phyloP scores from a whole-genome alignment of 176 grass and related monocot species.

The Oryza australiensis region DNA sequence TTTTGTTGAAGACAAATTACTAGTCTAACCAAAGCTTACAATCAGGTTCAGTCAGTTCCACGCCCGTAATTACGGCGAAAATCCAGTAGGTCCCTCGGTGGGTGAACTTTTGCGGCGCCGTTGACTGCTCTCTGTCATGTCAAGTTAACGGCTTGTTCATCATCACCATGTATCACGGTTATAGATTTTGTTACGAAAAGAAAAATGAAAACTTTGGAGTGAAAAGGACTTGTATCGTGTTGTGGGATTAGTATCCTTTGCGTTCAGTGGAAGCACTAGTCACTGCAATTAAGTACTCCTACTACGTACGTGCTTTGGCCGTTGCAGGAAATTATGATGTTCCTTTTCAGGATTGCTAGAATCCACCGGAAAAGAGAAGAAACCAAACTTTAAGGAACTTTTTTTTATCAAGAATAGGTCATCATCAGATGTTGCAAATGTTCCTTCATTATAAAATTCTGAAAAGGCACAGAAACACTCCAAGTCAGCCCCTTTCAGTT shows the following conservation, averaged over 20 bases:
- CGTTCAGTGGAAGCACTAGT: constrained; percentile 26
- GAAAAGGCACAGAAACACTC: background rate
- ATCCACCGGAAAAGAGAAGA: constrained; percentile 17
- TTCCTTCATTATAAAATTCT: background rate
- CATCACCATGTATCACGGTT: constrained; percentile 14
- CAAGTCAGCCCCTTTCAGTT: background rate
- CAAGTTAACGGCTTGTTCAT: constrained; percentile 6
- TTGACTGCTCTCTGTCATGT: background rate
- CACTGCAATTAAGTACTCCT: constrained; percentile 29
- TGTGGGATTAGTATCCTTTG: constrained; percentile 30
- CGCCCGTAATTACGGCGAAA: constrained; percentile 41
- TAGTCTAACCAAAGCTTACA: background rate
- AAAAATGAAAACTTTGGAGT: constrained; percentile 23
- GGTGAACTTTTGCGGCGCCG: constrained; percentile 36
- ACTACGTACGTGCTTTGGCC: constrained; percentile 4
- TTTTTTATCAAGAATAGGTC: background rate
- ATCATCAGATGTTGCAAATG: background rate
- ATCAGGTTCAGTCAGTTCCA: constrained; percentile 13
- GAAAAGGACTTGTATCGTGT: constrained; percentile 24
- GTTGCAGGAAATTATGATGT: constrained; percentile 32
- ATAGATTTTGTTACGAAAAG: background rate
- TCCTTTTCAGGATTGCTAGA: constrained; percentile 37
- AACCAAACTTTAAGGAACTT: constrained; percentile 4
- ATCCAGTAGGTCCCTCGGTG: background rate
- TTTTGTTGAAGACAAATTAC: background rate